Conservation (phyloP, 1,284 basidiomycete genomes). For the Taiwanofungus camphoratus region DNA sequence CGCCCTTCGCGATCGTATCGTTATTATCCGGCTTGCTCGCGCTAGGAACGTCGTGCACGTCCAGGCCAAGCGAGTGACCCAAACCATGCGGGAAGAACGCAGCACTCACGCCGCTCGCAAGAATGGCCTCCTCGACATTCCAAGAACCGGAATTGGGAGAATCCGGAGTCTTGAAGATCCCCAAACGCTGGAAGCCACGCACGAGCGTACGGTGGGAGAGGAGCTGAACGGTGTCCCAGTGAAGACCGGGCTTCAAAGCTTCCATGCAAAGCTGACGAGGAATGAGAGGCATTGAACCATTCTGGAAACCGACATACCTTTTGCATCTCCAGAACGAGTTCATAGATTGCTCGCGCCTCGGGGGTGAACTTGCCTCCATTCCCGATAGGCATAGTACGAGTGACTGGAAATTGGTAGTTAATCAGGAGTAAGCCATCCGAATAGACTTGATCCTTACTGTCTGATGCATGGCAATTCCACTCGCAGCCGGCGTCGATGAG, state of each 20-base stretch:
- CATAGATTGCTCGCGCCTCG: conserved; percentile 76
- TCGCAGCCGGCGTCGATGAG: conserved; percentile 92
- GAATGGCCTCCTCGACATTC: conserved; percentile 62
- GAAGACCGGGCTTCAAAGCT: conserved; percentile 58
- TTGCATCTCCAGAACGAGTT: conserved; percentile 86
- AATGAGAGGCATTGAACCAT: background rate
- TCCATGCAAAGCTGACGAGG: conserved; percentile 56
- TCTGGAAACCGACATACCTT: conserved; percentile 39
- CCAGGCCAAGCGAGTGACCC: conserved; percentile 83
- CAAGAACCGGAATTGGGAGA: conserved; percentile 43
- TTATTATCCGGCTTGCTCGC: conserved; percentile 62
- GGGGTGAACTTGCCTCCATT: conserved; percentile 84
- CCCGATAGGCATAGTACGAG: conserved; percentile 82
- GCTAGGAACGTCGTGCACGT: conserved; percentile 82
- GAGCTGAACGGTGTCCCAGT: conserved; percentile 84
- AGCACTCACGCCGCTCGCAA: conserved; percentile 69
- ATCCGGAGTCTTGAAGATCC: conserved; percentile 67
- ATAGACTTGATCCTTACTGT: conserved; percentile 39
- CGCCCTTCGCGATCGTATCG: conserved; percentile 37
- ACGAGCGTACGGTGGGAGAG: conserved; percentile 77
- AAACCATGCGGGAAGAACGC: conserved; percentile 93
- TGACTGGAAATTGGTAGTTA: conserved; percentile 51
- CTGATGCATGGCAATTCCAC: conserved; percentile 77
- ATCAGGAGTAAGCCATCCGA: background rate
- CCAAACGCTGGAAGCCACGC: conserved; percentile 74